These are phyloP conservation scores for Cryptosporidium bovis DNA, from an alignment of 169 alveolate genomes.

Conservation along the genomic window DNA sequence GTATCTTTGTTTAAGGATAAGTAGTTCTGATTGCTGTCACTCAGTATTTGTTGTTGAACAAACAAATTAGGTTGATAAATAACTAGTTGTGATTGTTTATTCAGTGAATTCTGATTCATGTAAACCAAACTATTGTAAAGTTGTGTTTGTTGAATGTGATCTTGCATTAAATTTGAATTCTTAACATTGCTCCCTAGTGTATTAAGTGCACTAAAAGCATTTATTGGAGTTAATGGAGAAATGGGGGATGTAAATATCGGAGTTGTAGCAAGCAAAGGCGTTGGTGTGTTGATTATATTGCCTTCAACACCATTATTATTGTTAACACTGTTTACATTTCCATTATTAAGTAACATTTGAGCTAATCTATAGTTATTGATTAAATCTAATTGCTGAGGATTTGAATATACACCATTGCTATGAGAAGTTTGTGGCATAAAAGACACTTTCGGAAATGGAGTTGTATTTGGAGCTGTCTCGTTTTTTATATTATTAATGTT, in stretches of 20 bases:
- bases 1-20: no score
- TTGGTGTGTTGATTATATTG: conserved; percentile 3
- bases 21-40: no score
- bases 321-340: background rate
- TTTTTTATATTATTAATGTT: background rate
- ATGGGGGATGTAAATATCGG: conserved; percentile 1
- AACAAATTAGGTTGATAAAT: background rate
- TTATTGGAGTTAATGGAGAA: conserved; percentile 25
- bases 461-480: background rate
- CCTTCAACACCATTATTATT: background rate
- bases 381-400: conserved; percentile 23
- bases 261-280: background rate
- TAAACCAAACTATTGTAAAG: conserved; percentile 19
- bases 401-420: background rate
- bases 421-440: no score
- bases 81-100: background rate
- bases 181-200: background rate
- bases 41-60: no score
- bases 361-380: conserved; percentile 53
- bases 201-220: conserved; percentile 12
- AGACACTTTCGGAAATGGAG: background rate
- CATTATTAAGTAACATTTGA: conserved; percentile 31
- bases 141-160: conserved; percentile 7
- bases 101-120: background rate
- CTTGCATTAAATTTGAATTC: conserved; percentile 16